These are phyloP conservation scores for Triglochin maritima DNA, from an alignment of 106 monocot species.

Conservation along the genomic window DNA sequence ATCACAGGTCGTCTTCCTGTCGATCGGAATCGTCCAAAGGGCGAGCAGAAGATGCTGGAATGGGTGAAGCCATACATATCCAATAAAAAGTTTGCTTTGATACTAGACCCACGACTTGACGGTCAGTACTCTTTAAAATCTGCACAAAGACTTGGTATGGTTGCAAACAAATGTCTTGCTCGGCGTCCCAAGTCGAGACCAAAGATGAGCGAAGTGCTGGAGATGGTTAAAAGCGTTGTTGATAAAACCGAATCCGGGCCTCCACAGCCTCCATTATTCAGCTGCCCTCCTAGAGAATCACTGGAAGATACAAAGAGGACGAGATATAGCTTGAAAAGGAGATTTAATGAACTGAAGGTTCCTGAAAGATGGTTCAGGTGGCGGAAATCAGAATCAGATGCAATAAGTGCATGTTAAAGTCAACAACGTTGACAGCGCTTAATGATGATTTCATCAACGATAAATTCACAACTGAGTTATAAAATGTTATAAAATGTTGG, in stretches of 20 bases:
- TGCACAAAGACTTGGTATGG: conserved; percentile 36
- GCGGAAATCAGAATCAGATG: no score
- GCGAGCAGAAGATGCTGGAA: conserved; percentile 68
- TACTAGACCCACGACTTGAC: conserved; percentile 54
- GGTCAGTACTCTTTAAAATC: conserved; percentile 33
- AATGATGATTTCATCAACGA: no score
- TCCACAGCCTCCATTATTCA: not conserved
- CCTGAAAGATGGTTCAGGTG: no score
- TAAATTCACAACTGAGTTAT: no score
- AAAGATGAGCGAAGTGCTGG: conserved; percentile 75
- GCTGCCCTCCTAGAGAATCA: no score
- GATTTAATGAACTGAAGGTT: no score
- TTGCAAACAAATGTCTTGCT: conserved; percentile 55
- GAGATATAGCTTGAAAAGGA: no score
- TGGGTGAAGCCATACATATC: conserved; percentile 69
- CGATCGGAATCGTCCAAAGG: conserved; percentile 62
- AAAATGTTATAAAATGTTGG: no score
- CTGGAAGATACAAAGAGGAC: no score
- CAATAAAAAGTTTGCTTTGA: conserved; percentile 43
- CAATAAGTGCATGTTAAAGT: no score
- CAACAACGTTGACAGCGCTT: no score
- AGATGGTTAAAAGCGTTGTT: conserved; percentile 45
- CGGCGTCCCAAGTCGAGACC: conserved; percentile 50
- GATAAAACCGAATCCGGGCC: conserved; percentile 32
- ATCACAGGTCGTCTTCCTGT: conserved; percentile 70